Evolutionary conservation across 306 rosid species (phyloP), one percentile per base, ranked within the genome.

Genomic region (Malus domestica): DNA sequence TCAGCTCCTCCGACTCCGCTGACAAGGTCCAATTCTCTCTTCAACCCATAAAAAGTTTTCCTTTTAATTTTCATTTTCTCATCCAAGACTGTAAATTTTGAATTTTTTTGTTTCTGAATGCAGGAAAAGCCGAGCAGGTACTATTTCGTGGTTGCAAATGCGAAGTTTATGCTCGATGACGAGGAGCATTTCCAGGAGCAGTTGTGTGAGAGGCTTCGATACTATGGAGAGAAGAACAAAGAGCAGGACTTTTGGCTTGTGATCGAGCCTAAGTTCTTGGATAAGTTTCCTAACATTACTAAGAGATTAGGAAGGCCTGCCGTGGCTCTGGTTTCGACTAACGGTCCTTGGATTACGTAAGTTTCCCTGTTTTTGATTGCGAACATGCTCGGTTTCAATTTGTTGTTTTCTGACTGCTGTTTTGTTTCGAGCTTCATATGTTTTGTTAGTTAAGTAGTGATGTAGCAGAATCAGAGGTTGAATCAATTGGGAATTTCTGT

Each of bases 231-330:
- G 84, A 87, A 93, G 44, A 51, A 86, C 80, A 87, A 76, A 69
- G 97, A 92, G 82, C 93, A 86, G 74, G 97, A 96, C 71, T 96
- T 90, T 87, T 96, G 99, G 98, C 96, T 92, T 55, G 99, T 92
- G 84, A 68, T 96, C 52, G 99, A 96, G 82, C 99, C 99, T 25
- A 92, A 88, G 82, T 96, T 96, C 88, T 83, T 96, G 92, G 98
- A 96, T 35, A 90, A 72, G 76, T 96, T 96, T 85, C 99, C 98
- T 16, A 80, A 79, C 72, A 86, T 96, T 78, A 87, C 93, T 78
- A 89, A 87, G 80, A 88, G 97, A 75, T 79, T 96, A 29, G 76
- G 58, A 76, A 86, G 97, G 76, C 99, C 98, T 30, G 96, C 99
- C 71, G 99, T 96, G 55, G 98, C 99, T 69, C 93, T 96, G 32